Evolutionary conservation across 1,139 yeast genomes (phyloP), one percentile per base, ranked within the genome.

Genomic region (Pichia terricola): DNA sequence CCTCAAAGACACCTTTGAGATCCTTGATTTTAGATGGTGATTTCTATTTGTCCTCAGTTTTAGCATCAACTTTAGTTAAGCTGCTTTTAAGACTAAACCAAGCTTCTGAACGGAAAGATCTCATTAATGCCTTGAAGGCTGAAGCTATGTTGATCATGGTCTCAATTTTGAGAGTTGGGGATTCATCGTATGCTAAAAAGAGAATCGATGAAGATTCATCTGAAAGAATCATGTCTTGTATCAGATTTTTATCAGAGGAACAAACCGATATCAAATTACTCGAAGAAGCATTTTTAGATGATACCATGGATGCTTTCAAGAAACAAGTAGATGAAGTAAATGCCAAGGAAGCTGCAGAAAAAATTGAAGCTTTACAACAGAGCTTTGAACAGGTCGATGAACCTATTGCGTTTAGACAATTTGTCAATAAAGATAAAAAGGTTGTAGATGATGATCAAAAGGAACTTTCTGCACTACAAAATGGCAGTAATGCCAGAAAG

Each of bases 101-200:
- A 55, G 65, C 78, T 43, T 69, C 81, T 4, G 65, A 72, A 6
- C 75, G 79, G 50, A 64, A 66, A 3, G 75, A 77, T 43, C 68
- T 81, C 48, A 63, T 80, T 53, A 89, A 94, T 64, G 94, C 94
- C 22, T 73, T 88, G 58, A 86, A 84, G 57, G 97, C 98, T 25
- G 98, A 94, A 67, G 97, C 96, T 26, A 73, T 89, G 68, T 75
- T 94, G 57, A 83, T 88, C 48, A 76, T 94, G 79, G 95, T 94
- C 40, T 86, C 96, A 33, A 81, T 91, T 43, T 72, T 94, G 50
- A 79, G 98, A 59, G 91, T 81, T 39, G 96, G 96, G 40, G 88
- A 86, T 54, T 77, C 94, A n/a, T 65, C 72, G n/a, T 70, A 74
- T 50, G 94, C 79, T 27, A 70, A 78, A 49, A 80, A 81, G 60